Evolutionary conservation across 108 stramenopile genomes (phyloP), one percentile per base, ranked within the genome.

Genomic region (Skeletonema grethae): DNA sequence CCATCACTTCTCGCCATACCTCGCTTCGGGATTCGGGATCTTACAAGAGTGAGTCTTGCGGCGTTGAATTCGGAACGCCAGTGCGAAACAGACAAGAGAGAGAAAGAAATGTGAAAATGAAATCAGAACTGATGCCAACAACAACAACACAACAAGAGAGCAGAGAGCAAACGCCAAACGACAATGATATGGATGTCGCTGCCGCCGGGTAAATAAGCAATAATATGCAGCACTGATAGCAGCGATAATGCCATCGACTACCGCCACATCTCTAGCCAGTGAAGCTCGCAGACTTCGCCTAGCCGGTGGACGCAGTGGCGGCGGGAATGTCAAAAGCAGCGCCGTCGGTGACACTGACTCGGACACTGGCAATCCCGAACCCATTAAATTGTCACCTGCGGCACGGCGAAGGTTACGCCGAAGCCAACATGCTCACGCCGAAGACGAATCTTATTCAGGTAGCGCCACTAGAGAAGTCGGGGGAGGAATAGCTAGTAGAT

Each of bases 241-340:
- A 12, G 13, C 13, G 15, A 24, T 50, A 41, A 67, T 67, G 67
- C 30, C 56, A 30, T 56, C 75, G n/a, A 39, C 67, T 7, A 68
- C 75, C 15, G 75, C 75, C n/a, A 76, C 75, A 34, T 36, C 75
- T 10, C 50, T 76, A 1, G 75, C 75, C 8, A 76, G 75, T 55
- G 68, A 69, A 30, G 67, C 67, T 0, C 75, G 75, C 41, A 68
- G 58, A 43, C 62, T 63, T 1, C 75, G 75, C 41, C 66, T 76
- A 30, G 75, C 75, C 50, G 57, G 61, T 41, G 29, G 46, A 62
- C 20, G 48, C 39, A 38, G 32, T 43, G 56, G 58, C 43, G 8
- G 63, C 62, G 61, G 31, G 12, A 31, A 53, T 8, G 2, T 15
- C 7, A 39, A 22, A 48, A 57, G 39, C 50, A 57, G 28, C 31